Evolutionary conservation across 2,329 filamentous ascomycete species (phyloP), one percentile per base, ranked within the genome.

Genomic region (Ophiostoma novo-ulmi): DNA sequence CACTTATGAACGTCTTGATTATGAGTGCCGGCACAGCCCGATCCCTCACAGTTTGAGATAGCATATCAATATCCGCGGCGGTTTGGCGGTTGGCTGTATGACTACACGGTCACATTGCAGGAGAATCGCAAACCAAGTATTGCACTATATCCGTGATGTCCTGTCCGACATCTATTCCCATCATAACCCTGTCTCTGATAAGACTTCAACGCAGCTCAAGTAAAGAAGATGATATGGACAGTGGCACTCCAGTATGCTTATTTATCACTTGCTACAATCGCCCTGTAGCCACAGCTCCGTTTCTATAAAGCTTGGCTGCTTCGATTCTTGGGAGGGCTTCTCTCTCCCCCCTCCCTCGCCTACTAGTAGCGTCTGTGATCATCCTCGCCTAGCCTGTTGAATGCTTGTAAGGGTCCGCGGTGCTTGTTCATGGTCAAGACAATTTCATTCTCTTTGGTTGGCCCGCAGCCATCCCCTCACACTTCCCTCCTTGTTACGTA

Each of bases 21-120:
- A 48, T 48, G 44, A 48, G n/a, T n/a, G 17, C 17, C 44, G 44
- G 6, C 44, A n/a, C 44, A n/a, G 17, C 8, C 26, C 58, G 35
- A 14, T 26, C 58, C 52, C 52, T 58, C 52, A 58, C 52, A 58
- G 58, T 17, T 48, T 20, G 17, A 44, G 44, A 7, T 35, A 26
- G 58, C n/a, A 55, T 63, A 63, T 63, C 58, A 63, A 63, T 63
- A 63, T 63, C 58, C 58, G 58, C 58, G 58, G 58, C 58, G 58
- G 11, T 63, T 63, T 63, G 58, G 58, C 58, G 26, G 22, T 63
- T 35, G 58, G 58, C 26, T 26, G 52, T 22, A 58, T 58, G 44
- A 6, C 52, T 48, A 48, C 44, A 48, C 6, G 44, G 44, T 48
- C 52, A 58, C 52, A 22, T 63, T 35, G 26, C 58, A 35, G 58